These are phyloP conservation scores for Digitaria exilis DNA, from an alignment of 202 grass and related monocot species.

Conservation along the genomic window DNA sequence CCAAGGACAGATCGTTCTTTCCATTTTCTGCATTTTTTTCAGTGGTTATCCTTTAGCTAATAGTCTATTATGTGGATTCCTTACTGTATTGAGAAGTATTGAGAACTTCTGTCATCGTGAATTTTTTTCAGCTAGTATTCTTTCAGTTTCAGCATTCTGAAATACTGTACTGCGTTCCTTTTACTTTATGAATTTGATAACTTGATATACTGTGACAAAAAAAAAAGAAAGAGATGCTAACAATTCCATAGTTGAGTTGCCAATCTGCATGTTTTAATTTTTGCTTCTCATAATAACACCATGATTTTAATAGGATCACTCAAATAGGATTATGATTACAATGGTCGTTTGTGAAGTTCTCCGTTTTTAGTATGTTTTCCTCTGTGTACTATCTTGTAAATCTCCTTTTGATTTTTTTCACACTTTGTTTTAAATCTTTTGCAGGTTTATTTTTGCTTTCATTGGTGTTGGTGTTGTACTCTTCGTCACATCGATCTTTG, in stretches of 20 bases:
- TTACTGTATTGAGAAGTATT: background rate
- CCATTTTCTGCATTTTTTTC: slow-evolving; percentile 13
- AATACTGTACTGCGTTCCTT: background rate
- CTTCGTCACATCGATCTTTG: slow-evolving; percentile 79
- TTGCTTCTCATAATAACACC: background rate
- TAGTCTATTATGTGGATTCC: background rate
- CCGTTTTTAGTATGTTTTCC: background rate
- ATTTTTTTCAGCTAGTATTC: background rate
- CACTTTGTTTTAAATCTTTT: slow-evolving; percentile 18
- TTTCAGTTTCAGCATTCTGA: background rate
- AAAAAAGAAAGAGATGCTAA: slow-evolving; percentile 7
- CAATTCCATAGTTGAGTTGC: background rate
- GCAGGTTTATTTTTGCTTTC: slow-evolving; percentile 92
- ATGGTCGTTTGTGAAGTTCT: background rate
- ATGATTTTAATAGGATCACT: background rate
- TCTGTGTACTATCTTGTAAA: background rate
- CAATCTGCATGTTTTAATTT: slow-evolving; percentile 4
- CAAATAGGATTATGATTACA: background rate
- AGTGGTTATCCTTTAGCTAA: background rate
- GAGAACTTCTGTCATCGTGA: slow-evolving; percentile 10
- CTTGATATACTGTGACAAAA: background rate
- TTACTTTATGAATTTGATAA: background rate
- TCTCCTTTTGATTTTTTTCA: background rate
- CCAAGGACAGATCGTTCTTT: slow-evolving; percentile 27
- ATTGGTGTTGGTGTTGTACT: slow-evolving; percentile 76